These are phyloP conservation scores for Sordariomycetes sp. DNA, from an alignment of 2,329 filamentous ascomycete genomes.

Conservation along the genomic window DNA sequence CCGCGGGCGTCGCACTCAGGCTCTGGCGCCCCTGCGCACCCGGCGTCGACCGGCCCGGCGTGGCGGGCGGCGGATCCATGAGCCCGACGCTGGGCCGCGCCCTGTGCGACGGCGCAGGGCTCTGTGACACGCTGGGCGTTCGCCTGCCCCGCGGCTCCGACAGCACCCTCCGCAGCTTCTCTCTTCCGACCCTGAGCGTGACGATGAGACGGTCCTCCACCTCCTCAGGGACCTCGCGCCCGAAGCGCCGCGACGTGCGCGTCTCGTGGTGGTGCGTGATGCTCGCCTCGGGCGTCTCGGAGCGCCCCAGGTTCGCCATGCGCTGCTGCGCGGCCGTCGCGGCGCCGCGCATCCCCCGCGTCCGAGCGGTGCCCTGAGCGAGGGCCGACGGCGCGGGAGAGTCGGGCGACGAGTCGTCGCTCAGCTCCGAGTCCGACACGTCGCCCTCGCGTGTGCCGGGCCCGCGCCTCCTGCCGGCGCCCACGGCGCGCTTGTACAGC, in stretches of 20 bases:
- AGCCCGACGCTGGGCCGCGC: constrained; percentile 10
- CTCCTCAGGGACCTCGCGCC: constrained; percentile 62
- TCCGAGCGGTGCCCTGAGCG: constrained; percentile 65
- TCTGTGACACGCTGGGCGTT: constrained; percentile 12
- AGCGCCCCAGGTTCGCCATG: constrained; percentile 70
- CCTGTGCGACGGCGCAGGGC: constrained; percentile 13
- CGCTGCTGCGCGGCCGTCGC: constrained; percentile 77
- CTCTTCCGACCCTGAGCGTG: constrained; percentile 58
- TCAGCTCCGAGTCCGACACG: constrained; percentile 78
- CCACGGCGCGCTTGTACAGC: constrained; percentile 67
- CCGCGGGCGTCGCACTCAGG: constrained; percentile 10
- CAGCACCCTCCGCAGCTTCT: constrained; percentile 56
- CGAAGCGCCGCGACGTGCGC: constrained; percentile 47
- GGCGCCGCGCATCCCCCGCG: constrained; percentile 77
- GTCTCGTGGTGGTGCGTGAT: constrained; percentile 57
- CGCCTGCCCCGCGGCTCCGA: constrained; percentile 27
- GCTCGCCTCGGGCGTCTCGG: constrained; percentile 74
- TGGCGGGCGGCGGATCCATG: constrained; percentile 20
- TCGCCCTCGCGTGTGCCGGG: constrained; percentile 50
- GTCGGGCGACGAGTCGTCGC: constrained; percentile 74
- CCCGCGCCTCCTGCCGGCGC: constrained; percentile 24
- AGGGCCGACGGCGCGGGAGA: constrained; percentile 64
- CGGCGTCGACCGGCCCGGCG: constrained; percentile 14
- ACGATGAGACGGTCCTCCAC: constrained; percentile 66
- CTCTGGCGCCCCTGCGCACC: constrained; percentile 17